Evolutionary conservation across 768 basidiomycete species (phyloP).

Genomic region (Podaxis pistillaris): DNA sequence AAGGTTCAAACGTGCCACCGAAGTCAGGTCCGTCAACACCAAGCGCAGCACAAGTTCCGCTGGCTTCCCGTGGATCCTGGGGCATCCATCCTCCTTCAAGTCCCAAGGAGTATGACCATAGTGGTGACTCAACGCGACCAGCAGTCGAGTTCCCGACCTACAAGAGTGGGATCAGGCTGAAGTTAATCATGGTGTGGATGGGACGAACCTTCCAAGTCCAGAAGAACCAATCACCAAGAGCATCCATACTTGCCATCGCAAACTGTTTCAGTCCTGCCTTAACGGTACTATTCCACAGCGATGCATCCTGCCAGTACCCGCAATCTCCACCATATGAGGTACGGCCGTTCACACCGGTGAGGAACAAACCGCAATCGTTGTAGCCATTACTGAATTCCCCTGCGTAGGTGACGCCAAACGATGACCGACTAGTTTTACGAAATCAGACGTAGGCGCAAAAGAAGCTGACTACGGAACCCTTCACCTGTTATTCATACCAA

Average conservation of each 20-base stretch:
- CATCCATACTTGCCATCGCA: constrained; percentile 52
- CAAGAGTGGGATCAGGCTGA: constrained; percentile 1
- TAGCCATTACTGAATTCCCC: constrained; percentile 78
- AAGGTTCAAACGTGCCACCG: constrained; percentile 50
- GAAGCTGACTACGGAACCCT: constrained; percentile 25
- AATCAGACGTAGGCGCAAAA: constrained; percentile 11
- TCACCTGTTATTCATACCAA: constrained; percentile 51
- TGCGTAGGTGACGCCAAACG: constrained; percentile 70
- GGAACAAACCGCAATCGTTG: constrained; percentile 57
- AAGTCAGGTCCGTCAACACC: constrained; percentile 39
- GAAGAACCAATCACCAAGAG: constrained; percentile 42
- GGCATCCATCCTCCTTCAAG: constrained; percentile 46
- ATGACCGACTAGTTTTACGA: constrained; percentile 29
- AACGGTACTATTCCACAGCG: constrained; percentile 44
- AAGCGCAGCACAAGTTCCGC: constrained; percentile 57
- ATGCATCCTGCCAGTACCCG: constrained; percentile 46
- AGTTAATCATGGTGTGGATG: background rate
- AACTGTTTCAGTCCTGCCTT: constrained; percentile 48
- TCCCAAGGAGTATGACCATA: constrained; percentile 51
- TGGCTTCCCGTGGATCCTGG: constrained; percentile 49
- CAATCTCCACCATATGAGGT: constrained; percentile 33
- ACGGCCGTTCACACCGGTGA: constrained; percentile 25
- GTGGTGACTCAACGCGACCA: constrained; percentile 40
- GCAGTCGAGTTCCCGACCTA: constrained; percentile 36
- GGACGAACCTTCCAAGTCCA: constrained; percentile 51